These are phyloP conservation scores for Paecilomyces sp. DNA, from an alignment of 2,329 filamentous ascomycete genomes.

Conservation along the genomic window DNA sequence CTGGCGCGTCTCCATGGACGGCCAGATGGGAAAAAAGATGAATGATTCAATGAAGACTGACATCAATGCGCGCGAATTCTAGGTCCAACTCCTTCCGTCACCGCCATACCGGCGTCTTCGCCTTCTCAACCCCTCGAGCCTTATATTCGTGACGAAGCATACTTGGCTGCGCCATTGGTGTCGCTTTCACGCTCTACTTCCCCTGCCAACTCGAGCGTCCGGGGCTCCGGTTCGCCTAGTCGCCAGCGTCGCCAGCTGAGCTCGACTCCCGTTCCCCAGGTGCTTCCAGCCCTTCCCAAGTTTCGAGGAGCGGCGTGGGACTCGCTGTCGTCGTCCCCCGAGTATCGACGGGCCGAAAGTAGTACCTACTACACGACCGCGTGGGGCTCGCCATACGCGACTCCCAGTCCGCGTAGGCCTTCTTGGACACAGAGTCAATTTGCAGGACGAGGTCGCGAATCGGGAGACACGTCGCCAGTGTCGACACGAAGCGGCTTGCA, in stretches of 20 bases:
- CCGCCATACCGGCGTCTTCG: constrained; percentile 31
- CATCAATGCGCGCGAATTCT: constrained; percentile 6
- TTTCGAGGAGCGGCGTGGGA: constrained; percentile 25
- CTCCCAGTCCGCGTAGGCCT: constrained; percentile 43
- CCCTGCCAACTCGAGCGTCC: constrained; percentile 29
- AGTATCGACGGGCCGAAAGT: constrained; percentile 39
- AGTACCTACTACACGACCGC: constrained; percentile 63
- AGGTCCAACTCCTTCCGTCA: constrained; percentile 32
- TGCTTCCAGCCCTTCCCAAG: constrained; percentile 24
- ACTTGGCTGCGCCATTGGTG: constrained; percentile 18
- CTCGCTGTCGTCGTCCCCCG: constrained; percentile 32
- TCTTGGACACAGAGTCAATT: constrained; percentile 36
- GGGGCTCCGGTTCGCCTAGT: constrained; percentile 27
- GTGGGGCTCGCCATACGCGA: constrained; percentile 87
- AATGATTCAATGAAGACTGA: background rate
- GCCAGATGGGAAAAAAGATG: background rate
- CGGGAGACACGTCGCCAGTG: constrained; percentile 26
- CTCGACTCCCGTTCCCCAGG: constrained; percentile 21
- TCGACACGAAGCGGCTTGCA: constrained; percentile 19
- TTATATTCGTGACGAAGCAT: constrained; percentile 21
- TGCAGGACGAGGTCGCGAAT: constrained; percentile 35
- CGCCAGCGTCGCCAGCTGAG: constrained; percentile 13
- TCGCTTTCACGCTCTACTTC: constrained; percentile 26
- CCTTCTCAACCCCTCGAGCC: constrained; percentile 19
- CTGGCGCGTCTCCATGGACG: background rate